Conservation (phyloP, 1,284 basidiomycete genomes). For the Cystobasidiaceae sp. region DNA sequence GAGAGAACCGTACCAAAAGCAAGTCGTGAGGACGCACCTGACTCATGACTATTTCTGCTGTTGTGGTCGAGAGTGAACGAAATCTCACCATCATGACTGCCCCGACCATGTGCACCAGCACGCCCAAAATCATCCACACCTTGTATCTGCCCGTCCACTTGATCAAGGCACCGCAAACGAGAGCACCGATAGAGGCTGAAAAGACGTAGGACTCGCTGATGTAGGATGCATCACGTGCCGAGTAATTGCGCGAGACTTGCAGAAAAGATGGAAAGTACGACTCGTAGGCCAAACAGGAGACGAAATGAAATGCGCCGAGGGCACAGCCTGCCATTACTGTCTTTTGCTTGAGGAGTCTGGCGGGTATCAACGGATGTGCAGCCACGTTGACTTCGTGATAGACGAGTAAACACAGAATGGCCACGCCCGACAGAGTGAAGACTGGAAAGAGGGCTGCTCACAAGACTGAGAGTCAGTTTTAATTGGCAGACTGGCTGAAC, state of each 20-base stretch:
- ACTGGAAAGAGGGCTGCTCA: constrained; percentile 33
- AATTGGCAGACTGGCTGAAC: not conserved
- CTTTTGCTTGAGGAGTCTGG: constrained; percentile 38
- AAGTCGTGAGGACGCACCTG: constrained; percentile 33
- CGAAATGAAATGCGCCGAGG: constrained; percentile 44
- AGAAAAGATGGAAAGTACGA: constrained; percentile 43
- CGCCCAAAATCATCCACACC: constrained; percentile 41
- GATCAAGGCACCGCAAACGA: constrained; percentile 39
- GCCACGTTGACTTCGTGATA: constrained; percentile 39
- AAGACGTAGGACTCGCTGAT: constrained; percentile 44
- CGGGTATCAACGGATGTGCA: constrained; percentile 39
- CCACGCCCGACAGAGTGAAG: constrained; percentile 34
- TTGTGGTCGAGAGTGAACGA: constrained; percentile 40
- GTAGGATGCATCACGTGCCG: constrained; percentile 42
- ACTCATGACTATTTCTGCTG: constrained; percentile 40
- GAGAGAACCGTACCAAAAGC: not conserved
- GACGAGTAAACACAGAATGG: constrained; percentile 38
- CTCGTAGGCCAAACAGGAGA: constrained; percentile 39
- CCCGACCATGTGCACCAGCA: constrained; percentile 42
- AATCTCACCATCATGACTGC: constrained; percentile 43
- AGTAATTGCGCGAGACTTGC: constrained; percentile 42
- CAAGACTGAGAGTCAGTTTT: not conserved
- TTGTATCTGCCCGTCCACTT: constrained; percentile 42
- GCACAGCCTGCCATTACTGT: constrained; percentile 40
- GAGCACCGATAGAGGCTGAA: constrained; percentile 40